Conservation (phyloP, 148 eudicot genomes). For the Limonium bicolor region DNA sequence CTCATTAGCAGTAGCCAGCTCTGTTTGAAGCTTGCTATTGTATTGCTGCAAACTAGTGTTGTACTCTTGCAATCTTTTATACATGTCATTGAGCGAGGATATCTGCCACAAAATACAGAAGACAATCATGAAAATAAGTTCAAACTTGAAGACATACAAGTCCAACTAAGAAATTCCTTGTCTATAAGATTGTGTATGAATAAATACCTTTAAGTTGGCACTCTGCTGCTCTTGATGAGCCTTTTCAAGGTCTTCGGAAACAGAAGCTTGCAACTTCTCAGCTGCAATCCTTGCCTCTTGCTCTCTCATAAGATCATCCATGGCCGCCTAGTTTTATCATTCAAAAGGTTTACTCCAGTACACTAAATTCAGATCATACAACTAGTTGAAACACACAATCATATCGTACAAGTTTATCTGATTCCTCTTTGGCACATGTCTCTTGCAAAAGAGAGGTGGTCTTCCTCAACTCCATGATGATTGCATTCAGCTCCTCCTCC, state of each 20-base stretch:
- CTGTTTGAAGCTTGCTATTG: constrained; percentile 91
- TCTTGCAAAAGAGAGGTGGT: constrained; percentile 56
- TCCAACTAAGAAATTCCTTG: neutral
- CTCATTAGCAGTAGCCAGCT: constrained; percentile 70
- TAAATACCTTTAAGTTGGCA: constrained; percentile 73
- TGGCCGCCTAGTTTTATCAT: constrained; percentile 35
- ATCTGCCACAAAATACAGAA: constrained; percentile 31
- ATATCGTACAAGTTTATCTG: constrained; percentile 56
- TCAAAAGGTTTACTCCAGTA: neutral
- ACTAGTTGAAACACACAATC: neutral
- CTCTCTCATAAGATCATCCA: constrained; percentile 60
- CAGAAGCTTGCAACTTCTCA: constrained; percentile 49
- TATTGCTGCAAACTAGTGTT: constrained; percentile 93
- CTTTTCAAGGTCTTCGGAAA: constrained; percentile 51
- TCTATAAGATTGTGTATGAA: no score
- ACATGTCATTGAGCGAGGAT: constrained; percentile 68
- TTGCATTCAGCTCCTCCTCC: constrained; percentile 86
- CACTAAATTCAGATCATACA: neutral
- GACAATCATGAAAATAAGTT: neutral
- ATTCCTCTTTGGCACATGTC: constrained; percentile 58
- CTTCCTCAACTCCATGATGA: constrained; percentile 66
- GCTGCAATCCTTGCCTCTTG: constrained; percentile 60
- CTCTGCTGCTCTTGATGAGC: constrained; percentile 49
- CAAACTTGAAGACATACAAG: neutral
- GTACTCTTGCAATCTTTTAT: constrained; percentile 84